Base-by-base conservation (phyloP, 306 rosid species). In the Arachis hypogaea region DNA sequence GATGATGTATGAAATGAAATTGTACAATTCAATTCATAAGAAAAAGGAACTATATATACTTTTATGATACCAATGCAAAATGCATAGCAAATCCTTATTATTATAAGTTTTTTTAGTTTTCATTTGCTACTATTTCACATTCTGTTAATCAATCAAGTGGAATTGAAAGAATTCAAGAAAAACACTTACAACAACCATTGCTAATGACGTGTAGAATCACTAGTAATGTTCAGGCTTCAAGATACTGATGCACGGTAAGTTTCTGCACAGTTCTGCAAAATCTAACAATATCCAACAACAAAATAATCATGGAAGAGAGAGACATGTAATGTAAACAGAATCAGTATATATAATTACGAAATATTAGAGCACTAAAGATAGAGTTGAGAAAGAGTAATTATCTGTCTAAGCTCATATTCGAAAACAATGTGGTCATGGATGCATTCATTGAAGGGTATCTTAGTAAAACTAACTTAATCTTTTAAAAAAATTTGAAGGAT, bases 221-320 rank as follows among this genome's bases (percentile, higher is more conserved):
- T 81, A 59, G 82, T 85, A 91, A 71, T 18, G 80, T 77, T 94
- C 89, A 9, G 93, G 88, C 86, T 89, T 94, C 91, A 94, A 72
- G 62, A 94, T 89, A 38, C 98, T 97, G 62, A 94, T 59, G 78
- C 86, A 89, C n/a, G 98, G 96, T 79, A 94, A 80, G 83, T 91
- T 91, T 83, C 98, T 86, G 68, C 89, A 94, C 5, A 75, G 12
- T 76, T 94, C 97, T 0, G 89, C 93, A 60, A 71, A 89, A 81
- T 94, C 98, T 94, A 94, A 45, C 98, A 94, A 44, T 91, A 94
- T 14, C 98, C 98, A 71, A 94, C 98, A 7, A 94, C 93, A 80
- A 94, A 94, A 57, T 67, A 68, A 73, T 94, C 86, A 79, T 66
- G 52, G 9, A 7, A 47, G 38, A 49, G 55, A 52, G 38, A 69